Percentiles rank a stretch among this genome's conserved stretches.
These are phyloP conservation scores for Casaregolazyma suthepensis DNA, from an alignment of 1,139 yeast species.

Conservation along the genomic window DNA sequence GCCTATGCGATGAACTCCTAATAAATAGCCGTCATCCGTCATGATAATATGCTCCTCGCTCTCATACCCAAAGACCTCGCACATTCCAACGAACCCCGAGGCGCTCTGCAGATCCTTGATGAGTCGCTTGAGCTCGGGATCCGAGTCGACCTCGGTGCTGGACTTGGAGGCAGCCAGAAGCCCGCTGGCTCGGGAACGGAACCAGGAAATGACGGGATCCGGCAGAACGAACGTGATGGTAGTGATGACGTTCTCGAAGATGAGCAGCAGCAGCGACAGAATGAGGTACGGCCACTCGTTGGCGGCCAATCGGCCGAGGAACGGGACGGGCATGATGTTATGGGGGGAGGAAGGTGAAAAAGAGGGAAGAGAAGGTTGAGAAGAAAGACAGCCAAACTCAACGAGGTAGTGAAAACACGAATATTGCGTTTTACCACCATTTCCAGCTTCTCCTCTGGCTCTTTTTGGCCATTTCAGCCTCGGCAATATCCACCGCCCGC, in stretches of 20 bases:
- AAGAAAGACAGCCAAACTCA: not conserved
- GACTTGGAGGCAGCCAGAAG: not conserved
- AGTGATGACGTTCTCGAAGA: conserved; percentile 28
- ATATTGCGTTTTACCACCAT: conserved; percentile 1
- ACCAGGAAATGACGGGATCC: conserved; percentile 24
- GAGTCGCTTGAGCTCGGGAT: conserved; percentile 19
- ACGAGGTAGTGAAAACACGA: not conserved
- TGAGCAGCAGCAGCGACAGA: conserved; percentile 30
- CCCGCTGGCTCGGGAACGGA: conserved; percentile 14
- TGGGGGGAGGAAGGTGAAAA: too few relatives aligned
- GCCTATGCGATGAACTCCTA: conserved; percentile 48
- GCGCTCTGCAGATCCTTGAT: conserved; percentile 26
- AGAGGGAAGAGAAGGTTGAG: too few relatives aligned
- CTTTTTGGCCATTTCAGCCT: conserved; percentile 26
- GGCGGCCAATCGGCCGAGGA: conserved; percentile 26
- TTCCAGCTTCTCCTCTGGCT: not conserved
- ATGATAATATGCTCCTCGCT: conserved; percentile 69
- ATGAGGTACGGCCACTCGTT: conserved; percentile 30
- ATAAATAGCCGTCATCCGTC: conserved; percentile 49
- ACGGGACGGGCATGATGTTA: conserved; percentile 26
- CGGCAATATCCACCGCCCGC: conserved; percentile 47
- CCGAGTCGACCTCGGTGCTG: conserved; percentile 19
- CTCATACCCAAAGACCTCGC: conserved; percentile 53
- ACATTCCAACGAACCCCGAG: conserved; percentile 57
- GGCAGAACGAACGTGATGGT: conserved; percentile 32